Conservation (phyloP, 2,329 filamentous ascomycete species). For the Aureobasidium leucospermi region DNA sequence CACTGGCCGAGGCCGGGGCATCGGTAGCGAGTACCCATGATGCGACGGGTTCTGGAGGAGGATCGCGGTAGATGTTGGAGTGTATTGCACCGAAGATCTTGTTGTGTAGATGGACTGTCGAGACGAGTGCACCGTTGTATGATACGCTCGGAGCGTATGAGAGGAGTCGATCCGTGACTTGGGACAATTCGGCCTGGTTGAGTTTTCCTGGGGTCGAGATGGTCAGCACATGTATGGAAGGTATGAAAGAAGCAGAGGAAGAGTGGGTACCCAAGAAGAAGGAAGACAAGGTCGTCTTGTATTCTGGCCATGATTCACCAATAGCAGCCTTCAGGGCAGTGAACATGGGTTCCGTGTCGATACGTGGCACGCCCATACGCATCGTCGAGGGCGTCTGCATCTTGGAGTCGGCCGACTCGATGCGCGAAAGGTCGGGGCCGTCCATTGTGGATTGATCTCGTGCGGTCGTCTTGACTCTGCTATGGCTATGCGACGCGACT, state of each 20-base stretch:
- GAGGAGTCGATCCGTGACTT: conserved; percentile 49
- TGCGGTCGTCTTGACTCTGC: not conserved
- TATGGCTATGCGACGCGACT: not conserved
- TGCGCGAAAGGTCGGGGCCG: not conserved
- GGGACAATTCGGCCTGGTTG: conserved; percentile 54
- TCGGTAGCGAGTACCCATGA: conserved; percentile 62
- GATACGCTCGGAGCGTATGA: conserved; percentile 42
- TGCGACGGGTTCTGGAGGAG: conserved; percentile 52
- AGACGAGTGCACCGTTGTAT: conserved; percentile 27
- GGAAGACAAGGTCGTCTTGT: conserved; percentile 50
- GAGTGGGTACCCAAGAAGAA: conserved; percentile 48
- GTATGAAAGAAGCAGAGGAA: not conserved
- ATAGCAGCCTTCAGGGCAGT: conserved; percentile 53
- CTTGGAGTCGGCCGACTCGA: conserved; percentile 9
- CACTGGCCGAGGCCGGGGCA: conserved; percentile 62
- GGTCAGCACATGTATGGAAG: not conserved
- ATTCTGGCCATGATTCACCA: conserved; percentile 52
- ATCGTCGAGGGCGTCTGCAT: conserved; percentile 22
- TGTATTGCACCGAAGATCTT: conserved; percentile 53
- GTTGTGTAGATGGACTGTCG: conserved; percentile 50
- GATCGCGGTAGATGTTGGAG: conserved; percentile 52
- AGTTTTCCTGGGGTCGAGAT: conserved; percentile 40
- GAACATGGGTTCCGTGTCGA: conserved; percentile 58
- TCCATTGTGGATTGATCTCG: conserved; percentile 3
- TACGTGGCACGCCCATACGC: conserved; percentile 45